A percentile compares a stretch with the other conserved stretches of the same genome.
Conservation (phyloP, 805 yeast genomes). For the Kuraishia ogatae region DNA sequence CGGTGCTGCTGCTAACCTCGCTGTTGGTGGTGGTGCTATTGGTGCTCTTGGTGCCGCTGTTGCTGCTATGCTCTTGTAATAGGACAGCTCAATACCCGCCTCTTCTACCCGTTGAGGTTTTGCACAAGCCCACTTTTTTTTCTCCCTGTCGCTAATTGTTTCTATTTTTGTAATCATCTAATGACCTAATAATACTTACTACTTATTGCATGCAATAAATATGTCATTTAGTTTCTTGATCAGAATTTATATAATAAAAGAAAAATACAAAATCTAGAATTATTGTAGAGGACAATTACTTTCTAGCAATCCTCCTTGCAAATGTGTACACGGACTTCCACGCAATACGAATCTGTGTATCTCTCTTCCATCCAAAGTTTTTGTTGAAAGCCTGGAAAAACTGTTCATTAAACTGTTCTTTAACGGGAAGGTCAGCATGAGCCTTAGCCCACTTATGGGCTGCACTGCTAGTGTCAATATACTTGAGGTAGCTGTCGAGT, state of each 20-base stretch:
- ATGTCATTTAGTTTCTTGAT: no score
- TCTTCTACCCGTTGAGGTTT: no score
- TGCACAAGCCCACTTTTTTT: no score
- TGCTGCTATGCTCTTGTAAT: neutral
- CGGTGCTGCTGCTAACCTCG: slow-evolving; percentile 1
- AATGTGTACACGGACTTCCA: slow-evolving; percentile 47
- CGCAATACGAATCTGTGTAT: slow-evolving; percentile 29
- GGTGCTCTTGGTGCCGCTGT: slow-evolving; percentile 2
- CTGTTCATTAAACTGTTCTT: slow-evolving; percentile 38
- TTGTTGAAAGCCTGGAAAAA: slow-evolving; percentile 34
- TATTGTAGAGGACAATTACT: no score
- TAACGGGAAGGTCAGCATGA: slow-evolving; percentile 20
- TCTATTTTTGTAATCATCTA: neutral
- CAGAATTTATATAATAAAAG: neutral
- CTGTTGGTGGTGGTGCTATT: slow-evolving; percentile 1
- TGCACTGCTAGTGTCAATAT: slow-evolving; percentile 65
- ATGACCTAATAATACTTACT: neutral
- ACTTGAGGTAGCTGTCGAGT: slow-evolving; percentile 37
- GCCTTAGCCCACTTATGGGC: slow-evolving; percentile 45
- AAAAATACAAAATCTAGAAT: neutral
- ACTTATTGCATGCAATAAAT: no score
- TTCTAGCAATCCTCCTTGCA: slow-evolving; percentile 22
- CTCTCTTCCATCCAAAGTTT: slow-evolving; percentile 35
- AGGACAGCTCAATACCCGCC: neutral
- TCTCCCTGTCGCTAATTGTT: neutral